These are phyloP conservation scores for Irpex sp. DNA, from an alignment of 1,284 basidiomycete genomes.

Conservation along the genomic window DNA sequence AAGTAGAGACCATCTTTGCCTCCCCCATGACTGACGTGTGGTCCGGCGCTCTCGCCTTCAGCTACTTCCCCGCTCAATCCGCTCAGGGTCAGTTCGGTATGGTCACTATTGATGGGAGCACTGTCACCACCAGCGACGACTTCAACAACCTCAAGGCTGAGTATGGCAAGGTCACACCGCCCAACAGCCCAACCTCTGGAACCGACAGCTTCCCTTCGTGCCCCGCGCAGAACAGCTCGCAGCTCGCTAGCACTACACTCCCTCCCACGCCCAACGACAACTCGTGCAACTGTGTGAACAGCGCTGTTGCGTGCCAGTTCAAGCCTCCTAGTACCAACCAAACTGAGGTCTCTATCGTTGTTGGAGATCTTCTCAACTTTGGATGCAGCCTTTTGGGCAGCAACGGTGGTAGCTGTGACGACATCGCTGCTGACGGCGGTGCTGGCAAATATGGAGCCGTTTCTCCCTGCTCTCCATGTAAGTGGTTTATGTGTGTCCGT, in stretches of 20 bases:
- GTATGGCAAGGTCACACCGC: constrained; percentile 55
- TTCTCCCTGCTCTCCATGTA: constrained; percentile 73
- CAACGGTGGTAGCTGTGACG: constrained; percentile 57
- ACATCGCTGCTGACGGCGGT: constrained; percentile 71
- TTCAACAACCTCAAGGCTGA: constrained; percentile 64
- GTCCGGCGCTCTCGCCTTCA: constrained; percentile 89
- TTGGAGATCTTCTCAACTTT: constrained; percentile 67
- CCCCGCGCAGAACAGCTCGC: constrained; percentile 53
- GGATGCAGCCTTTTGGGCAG: constrained; percentile 71
- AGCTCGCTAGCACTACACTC: constrained; percentile 65
- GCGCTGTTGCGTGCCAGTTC: constrained; percentile 70
- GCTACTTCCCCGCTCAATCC: constrained; percentile 75
- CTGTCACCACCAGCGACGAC: constrained; percentile 65
- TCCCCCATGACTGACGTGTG: constrained; percentile 73
- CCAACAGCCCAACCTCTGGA: constrained; percentile 65
- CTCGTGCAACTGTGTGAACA: constrained; percentile 77
- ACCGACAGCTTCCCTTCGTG: constrained; percentile 61
- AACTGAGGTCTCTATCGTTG: constrained; percentile 39
- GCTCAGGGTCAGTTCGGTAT: constrained; percentile 78
- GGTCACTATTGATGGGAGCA: constrained; percentile 68
- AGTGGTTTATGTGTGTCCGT: constrained; percentile 26
- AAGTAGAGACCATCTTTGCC: constrained; percentile 74
- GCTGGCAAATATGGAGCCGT: constrained; percentile 76
- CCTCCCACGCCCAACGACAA: constrained; percentile 81
- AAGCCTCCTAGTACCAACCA: constrained; percentile 60